phyloP scores from a whole-genome alignment of 192 early-diverging fungal genomes.

The Dissophora globulifera region DNA sequence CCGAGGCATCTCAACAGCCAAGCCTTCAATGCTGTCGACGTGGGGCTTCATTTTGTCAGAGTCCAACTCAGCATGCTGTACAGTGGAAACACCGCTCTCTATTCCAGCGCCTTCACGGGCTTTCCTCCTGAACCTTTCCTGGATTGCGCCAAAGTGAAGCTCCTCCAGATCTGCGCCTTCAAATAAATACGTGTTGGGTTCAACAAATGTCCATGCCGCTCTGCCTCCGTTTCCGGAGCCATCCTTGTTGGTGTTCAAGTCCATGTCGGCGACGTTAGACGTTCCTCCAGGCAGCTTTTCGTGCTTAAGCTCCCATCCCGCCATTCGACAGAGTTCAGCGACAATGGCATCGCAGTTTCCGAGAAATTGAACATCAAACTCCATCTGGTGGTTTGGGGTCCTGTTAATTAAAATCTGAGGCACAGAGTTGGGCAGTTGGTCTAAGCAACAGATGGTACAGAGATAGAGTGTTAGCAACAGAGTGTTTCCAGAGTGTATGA shows the following conservation, averaged over 20 bases:
- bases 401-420: constrained; percentile 97
- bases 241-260: constrained; percentile 22
- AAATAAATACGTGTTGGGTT: constrained; percentile 58
- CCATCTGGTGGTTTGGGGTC: constrained; percentile 83
- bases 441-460: constrained; percentile 13
- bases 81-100: background rate
- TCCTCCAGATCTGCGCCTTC: constrained; percentile 56
- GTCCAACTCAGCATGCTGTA: background rate
- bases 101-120: background rate
- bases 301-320: constrained; percentile 82
- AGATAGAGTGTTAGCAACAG: too few species aligned
- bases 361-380: constrained; percentile 90
- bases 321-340: constrained; percentile 74
- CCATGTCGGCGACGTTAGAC: constrained; percentile 36
- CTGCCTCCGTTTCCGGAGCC: constrained; percentile 25
- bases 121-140: constrained; percentile 12
- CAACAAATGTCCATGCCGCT: constrained; percentile 33
- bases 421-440: constrained; percentile 83
- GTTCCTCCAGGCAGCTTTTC: constrained; percentile 69
- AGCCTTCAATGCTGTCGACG: constrained; percentile 14
- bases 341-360: constrained; percentile 91
- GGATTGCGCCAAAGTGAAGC: constrained; percentile 16
- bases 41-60: background rate
- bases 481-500: too few species aligned
- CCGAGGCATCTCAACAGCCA: constrained; percentile 5